These are phyloP conservation scores for Fulvia fulva DNA, from an alignment of 2,329 filamentous ascomycete genomes.

Conservation along the genomic window DNA sequence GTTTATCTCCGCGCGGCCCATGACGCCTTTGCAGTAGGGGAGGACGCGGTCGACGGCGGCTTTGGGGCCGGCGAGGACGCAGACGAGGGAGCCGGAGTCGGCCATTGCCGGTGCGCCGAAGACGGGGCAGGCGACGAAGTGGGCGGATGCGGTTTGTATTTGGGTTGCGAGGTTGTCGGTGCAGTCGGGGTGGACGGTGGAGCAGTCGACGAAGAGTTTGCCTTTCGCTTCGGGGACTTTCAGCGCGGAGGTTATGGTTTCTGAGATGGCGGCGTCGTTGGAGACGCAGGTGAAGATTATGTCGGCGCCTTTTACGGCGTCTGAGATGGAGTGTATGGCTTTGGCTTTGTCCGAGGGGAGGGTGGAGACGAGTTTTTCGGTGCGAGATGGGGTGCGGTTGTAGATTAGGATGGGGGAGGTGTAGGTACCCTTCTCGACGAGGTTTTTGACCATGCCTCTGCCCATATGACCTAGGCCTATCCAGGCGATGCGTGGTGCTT, in stretches of 20 bases:
- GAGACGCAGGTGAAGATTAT: slow-evolving; percentile 79
- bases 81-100: slow-evolving; percentile 66
- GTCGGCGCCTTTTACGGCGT: slow-evolving; percentile 64
- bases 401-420: slow-evolving; percentile 69
- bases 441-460: slow-evolving; percentile 76
- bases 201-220: slow-evolving; percentile 84
- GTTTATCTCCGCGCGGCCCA: slow-evolving; percentile 65
- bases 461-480: slow-evolving; percentile 89
- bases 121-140: slow-evolving; percentile 72
- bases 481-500: slow-evolving; percentile 56
- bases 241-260: slow-evolving; percentile 57
- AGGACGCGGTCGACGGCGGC: slow-evolving; percentile 59
- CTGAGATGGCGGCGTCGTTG: slow-evolving; percentile 69
- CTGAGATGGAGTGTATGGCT: slow-evolving; percentile 60
- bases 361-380: slow-evolving; percentile 59
- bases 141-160: slow-evolving; percentile 57
- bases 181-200: slow-evolving; percentile 80
- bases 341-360: slow-evolving; percentile 60
- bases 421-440: slow-evolving; percentile 71
- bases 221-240: slow-evolving; percentile 58
- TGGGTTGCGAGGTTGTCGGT: slow-evolving; percentile 62
- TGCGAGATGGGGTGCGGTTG: slow-evolving; percentile 69
- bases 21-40: slow-evolving; percentile 70
- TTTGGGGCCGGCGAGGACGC: slow-evolving; percentile 65
- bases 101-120: slow-evolving; percentile 70